Conservation (phyloP, 805 yeast genomes). For the Metschnikowia sp. region DNA sequence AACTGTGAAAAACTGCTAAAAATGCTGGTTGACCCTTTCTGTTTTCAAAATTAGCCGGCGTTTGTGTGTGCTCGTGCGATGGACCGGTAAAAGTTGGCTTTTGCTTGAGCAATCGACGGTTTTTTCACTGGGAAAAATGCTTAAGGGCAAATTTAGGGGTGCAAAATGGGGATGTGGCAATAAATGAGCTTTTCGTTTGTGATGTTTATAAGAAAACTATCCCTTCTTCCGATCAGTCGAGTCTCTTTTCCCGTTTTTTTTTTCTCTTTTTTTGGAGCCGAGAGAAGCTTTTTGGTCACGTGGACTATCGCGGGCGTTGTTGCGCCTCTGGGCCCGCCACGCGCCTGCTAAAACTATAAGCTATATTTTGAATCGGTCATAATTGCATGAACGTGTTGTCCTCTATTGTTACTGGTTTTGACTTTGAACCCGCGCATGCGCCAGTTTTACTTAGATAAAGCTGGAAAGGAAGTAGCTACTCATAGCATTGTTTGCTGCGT, state of each 20-base stretch:
- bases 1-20: neutral
- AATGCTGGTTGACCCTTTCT: neutral
- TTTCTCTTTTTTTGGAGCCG: slow-evolving; percentile 9
- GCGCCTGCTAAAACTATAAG: neutral
- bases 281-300: slow-evolving; percentile 5
- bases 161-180: neutral
- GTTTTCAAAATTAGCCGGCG: neutral
- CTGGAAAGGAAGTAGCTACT: no score
- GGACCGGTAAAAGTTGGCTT: neutral
- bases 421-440: no score
- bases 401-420: no score
- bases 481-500: no score
- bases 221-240: neutral
- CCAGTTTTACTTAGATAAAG: no score
- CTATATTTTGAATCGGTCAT: no score
- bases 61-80: slow-evolving; percentile 10
- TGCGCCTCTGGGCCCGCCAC: slow-evolving; percentile 2
- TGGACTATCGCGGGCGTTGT: slow-evolving; percentile 5
- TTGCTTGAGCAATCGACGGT: neutral
- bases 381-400: no score
- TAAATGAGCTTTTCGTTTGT: neutral
- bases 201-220: neutral
- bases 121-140: neutral
- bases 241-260: slow-evolving; percentile 3
- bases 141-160: neutral